Evolutionary conservation across 495 filamentous ascomycete species (phyloP).

Genomic region (Aspergillus mulundensis): DNA sequence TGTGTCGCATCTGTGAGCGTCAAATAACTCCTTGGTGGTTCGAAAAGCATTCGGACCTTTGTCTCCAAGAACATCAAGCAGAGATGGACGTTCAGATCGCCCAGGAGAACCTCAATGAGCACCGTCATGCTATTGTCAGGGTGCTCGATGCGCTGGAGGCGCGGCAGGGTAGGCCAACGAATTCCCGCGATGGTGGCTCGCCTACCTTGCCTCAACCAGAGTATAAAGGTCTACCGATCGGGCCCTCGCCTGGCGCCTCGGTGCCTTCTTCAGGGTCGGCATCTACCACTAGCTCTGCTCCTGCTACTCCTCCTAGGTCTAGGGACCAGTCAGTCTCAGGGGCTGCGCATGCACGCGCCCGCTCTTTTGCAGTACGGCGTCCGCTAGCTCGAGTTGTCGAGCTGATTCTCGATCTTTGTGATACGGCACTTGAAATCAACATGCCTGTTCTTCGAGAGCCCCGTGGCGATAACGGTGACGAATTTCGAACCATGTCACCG

Average conservation of each 20-base stretch:
- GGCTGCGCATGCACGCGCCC: conserved; percentile 66
- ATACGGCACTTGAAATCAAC: conserved; percentile 92
- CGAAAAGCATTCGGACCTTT: conserved; percentile 95
- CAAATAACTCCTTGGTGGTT: conserved; percentile 99
- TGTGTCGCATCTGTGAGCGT: conserved; percentile 96
- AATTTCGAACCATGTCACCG: conserved; percentile 86
- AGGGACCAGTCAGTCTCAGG: conserved; percentile 74
- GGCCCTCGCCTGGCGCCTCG: conserved; percentile 54
- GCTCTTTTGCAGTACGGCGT: conserved; percentile 83
- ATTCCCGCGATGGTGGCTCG: conserved; percentile 53
- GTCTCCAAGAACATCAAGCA: conserved; percentile 89
- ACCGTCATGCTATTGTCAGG: conserved; percentile 92
- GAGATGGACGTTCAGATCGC: conserved; percentile 97
- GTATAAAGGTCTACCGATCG: conserved; percentile 88
- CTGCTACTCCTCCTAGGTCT: conserved; percentile 65
- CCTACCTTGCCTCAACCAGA: conserved; percentile 60
- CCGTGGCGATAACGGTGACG: conserved; percentile 57
- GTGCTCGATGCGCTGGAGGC: conserved; percentile 89
- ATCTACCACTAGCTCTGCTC: conserved; percentile 65
- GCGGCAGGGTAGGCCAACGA: conserved; percentile 60
- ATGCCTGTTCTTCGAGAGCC: conserved; percentile 86
- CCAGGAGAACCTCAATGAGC: conserved; percentile 89
- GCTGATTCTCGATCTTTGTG: conserved; percentile 88
- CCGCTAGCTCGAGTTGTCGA: conserved; percentile 91
- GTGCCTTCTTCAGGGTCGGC: conserved; percentile 55